Conservation (phyloP, 495 filamentous ascomycete species). For the Rhypophila decipiens region DNA sequence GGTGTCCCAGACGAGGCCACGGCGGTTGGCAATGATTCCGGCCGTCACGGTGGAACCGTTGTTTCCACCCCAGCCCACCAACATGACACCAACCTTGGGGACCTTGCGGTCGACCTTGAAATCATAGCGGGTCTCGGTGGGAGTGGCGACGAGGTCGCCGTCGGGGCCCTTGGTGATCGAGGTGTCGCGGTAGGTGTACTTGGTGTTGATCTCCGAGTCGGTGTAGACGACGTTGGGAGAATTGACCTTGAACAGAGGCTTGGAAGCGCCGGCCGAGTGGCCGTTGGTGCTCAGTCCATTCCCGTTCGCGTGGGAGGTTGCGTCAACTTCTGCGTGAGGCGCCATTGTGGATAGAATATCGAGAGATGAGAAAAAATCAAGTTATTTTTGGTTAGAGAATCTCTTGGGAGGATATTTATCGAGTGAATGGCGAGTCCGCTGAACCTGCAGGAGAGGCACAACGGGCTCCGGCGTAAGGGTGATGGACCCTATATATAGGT, state of each 20-base stretch:
- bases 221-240: conserved; percentile 93
- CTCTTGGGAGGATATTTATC: conserved; percentile 45
- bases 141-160: conserved; percentile 76
- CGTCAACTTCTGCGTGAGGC: conserved; percentile 78
- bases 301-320: conserved; percentile 64
- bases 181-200: conserved; percentile 95
- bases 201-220: conserved; percentile 79
- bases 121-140: conserved; percentile 86
- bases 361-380: conserved; percentile 9
- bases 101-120: conserved; percentile 96
- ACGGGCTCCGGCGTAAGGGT: conserved; percentile 96
- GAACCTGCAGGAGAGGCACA: conserved; percentile 82
- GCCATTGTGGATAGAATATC: conserved; percentile 58
- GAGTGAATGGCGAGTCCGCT: conserved; percentile 66
- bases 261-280: conserved; percentile 19
- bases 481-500: conserved; percentile 61
- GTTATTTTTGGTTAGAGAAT: conserved; percentile 19
- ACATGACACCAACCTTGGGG: conserved; percentile 92
- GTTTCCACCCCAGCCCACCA: conserved; percentile 98
- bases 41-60: conserved; percentile 97
- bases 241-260: conserved; percentile 72
- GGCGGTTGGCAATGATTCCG: conserved; percentile 93
- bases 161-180: conserved; percentile 63
- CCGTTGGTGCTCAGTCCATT: conserved; percentile 47
- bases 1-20: conserved; percentile 82